Conservation (phyloP, 202 grass and related monocot species). For the Brachypodium distachyon region DNA sequence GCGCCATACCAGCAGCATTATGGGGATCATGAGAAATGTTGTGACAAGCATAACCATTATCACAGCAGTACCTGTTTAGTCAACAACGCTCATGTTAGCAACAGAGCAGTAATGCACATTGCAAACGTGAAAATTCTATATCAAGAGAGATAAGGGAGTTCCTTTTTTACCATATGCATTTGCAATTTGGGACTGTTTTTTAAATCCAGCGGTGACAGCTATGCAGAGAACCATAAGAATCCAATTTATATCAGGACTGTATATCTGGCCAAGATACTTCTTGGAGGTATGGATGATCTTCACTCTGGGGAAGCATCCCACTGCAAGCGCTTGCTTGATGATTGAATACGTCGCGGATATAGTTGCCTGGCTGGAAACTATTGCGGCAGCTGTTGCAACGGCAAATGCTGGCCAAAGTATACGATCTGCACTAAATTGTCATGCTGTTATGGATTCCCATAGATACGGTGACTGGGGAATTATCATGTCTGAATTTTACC, state of each 20-base stretch:
- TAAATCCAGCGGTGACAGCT: slow-evolving; percentile 63
- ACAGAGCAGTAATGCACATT: not conserved
- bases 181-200: slow-evolving; percentile 65
- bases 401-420: slow-evolving; percentile 56
- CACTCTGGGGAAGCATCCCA: slow-evolving; percentile 71
- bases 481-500: slow-evolving; percentile 13
- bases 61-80: slow-evolving; percentile 58
- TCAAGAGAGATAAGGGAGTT: not conserved
- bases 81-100: not conserved
- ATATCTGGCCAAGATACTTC: slow-evolving; percentile 73
- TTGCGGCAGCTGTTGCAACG: slow-evolving; percentile 50
- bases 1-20: slow-evolving; percentile 79
- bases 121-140: not conserved
- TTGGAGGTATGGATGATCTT: slow-evolving; percentile 76
- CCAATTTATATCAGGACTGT: slow-evolving; percentile 79
- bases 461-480: not conserved
- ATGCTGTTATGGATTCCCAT: not conserved
- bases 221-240: slow-evolving; percentile 69
- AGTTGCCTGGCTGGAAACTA: slow-evolving; percentile 76
- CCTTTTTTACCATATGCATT: slow-evolving; percentile 71
- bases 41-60: slow-evolving; percentile 81
- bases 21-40: slow-evolving; percentile 75
- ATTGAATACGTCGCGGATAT: slow-evolving; percentile 77
- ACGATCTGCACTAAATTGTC: slow-evolving; percentile 8
- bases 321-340: slow-evolving; percentile 68